These are phyloP conservation scores for Penicillium sp. DNA, from an alignment of 2,329 filamentous ascomycete genomes.

Conservation along the genomic window DNA sequence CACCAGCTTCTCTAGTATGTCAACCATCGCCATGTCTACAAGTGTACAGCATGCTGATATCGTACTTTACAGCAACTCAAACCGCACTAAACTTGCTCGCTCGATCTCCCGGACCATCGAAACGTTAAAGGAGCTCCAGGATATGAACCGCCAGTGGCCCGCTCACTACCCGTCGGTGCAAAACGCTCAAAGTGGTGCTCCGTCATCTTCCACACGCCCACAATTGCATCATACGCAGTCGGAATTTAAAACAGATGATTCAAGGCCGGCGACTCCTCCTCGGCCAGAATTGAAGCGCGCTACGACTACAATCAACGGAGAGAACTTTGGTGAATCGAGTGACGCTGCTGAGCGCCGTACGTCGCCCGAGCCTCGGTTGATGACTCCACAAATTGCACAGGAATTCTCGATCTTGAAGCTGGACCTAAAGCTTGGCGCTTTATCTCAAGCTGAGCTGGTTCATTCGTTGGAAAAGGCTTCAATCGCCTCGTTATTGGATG, in stretches of 20 bases:
- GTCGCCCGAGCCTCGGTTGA: slow-evolving; percentile 71
- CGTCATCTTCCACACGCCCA: slow-evolving; percentile 35
- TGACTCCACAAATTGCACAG: slow-evolving; percentile 88
- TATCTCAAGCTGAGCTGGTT: slow-evolving; percentile 86
- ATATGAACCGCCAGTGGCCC: slow-evolving; percentile 89
- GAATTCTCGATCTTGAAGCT: slow-evolving; percentile 95
- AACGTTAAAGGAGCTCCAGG: slow-evolving; percentile 75
- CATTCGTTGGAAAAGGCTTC: slow-evolving; percentile 92
- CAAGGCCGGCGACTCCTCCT: slow-evolving; percentile 32
- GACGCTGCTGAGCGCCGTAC: slow-evolving; percentile 63
- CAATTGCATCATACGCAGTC: slow-evolving; percentile 38
- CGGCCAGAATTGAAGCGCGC: slow-evolving; percentile 64
- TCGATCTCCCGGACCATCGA: slow-evolving; percentile 86
- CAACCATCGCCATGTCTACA: neutral
- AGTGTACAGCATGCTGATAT: slow-evolving; percentile 13
- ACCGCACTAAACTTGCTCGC: slow-evolving; percentile 80
- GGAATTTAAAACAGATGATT: slow-evolving; percentile 28
- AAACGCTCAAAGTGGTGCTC: slow-evolving; percentile 15
- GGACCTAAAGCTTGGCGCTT: slow-evolving; percentile 82
- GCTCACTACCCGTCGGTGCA: slow-evolving; percentile 80
- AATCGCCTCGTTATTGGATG: slow-evolving; percentile 85
- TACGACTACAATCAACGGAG: slow-evolving; percentile 67
- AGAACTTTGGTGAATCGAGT: slow-evolving; percentile 68
- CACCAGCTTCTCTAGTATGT: slow-evolving; percentile 81
- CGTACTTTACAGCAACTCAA: slow-evolving; percentile 65